Evolutionary conservation across 768 basidiomycete genomes (phyloP), one percentile per base, ranked within the genome.

Genomic region (Macrocybe gigantea): DNA sequence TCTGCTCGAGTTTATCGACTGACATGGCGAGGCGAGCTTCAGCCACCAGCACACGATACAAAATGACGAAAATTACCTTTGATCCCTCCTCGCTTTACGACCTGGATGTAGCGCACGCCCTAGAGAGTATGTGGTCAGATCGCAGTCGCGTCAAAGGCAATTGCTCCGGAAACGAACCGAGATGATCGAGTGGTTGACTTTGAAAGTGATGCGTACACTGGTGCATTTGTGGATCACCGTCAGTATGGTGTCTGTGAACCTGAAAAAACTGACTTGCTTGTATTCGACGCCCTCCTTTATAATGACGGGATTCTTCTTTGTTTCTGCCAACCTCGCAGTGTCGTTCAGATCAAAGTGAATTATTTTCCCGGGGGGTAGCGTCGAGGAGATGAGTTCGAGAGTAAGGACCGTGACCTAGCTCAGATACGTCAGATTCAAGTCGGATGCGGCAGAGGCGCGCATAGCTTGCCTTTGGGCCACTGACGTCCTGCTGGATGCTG

Each of bases 1-100:
- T 97, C 56, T 87, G 79, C 61, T 94, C 92, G 57, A 90, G 63
- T 64, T 87, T 95, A 67, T 95, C 95, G 58, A 95, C 93, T 93
- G 59, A 8, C 29, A 47, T 33, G 13, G 48, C 5, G 12, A n/a
- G 14, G 8, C 14, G 31, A 5, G 2, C 8, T 22, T 15, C 41
- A 32, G 29, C 29, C 13, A 43, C 31, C 14, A 13, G 33, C 2
- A 50, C 31, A 11, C 30, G 30, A 11, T 32, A 33, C 10, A 33
- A 33, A 5, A 29, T 7, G 34, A n/a, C 34, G 30, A 30, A 45
- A 36, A 52, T 54, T 54, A 91, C 93, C 87, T 65, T 71, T 83
- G 33, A 94, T 32, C 6, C 88, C 84, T 3, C 80, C 66, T 5
- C 86, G 79, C 68, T 93, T 94, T 51, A 92, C 93, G 32, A 89